Evolutionary conservation across 768 basidiomycete genomes (phyloP).

Genomic region (Auriscalpium microsporum): DNA sequence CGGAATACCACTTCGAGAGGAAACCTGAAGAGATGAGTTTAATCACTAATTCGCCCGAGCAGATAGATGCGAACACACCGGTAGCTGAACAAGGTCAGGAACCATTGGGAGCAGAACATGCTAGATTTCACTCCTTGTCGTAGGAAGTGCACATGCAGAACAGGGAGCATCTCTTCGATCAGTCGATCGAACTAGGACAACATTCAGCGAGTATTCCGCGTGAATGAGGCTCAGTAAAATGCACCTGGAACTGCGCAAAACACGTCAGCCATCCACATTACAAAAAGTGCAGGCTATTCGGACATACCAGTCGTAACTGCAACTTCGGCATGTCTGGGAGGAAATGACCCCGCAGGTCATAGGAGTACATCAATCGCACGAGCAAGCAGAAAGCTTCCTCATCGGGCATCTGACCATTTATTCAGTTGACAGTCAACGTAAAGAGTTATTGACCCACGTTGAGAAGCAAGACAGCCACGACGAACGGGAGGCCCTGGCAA

Average conservation of each 20-base stretch:
- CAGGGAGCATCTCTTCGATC: conserved; percentile 86
- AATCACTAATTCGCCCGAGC: not conserved
- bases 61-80: conserved; percentile 39
- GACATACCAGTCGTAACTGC: conserved; percentile 76
- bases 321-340: conserved; percentile 99
- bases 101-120: conserved; percentile 99
- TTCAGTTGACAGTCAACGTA: not conserved
- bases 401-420: conserved; percentile 80
- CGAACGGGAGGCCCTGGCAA: conserved; percentile 94
- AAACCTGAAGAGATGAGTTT: conserved; percentile 45
- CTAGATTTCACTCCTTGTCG: conserved; percentile 93
- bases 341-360: conserved; percentile 93
- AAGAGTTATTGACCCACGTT: conserved; percentile 45
- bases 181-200: conserved; percentile 77
- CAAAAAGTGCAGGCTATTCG: not conserved
- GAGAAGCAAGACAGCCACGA: conserved; percentile 86
- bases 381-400: conserved; percentile 97
- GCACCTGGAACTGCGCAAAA: conserved; percentile 46
- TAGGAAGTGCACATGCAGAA: conserved; percentile 87
- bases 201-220: not conserved
- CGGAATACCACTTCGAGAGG: conserved; percentile 91
- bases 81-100: conserved; percentile 94
- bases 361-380: conserved; percentile 92
- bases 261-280: not conserved
- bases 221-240: not conserved